Percentiles rank a stretch among this genome's conserved stretches.
These are phyloP conservation scores for Leptodontidium sp. DNA, from an alignment of 2,329 filamentous ascomycete genomes.

Conservation along the genomic window DNA sequence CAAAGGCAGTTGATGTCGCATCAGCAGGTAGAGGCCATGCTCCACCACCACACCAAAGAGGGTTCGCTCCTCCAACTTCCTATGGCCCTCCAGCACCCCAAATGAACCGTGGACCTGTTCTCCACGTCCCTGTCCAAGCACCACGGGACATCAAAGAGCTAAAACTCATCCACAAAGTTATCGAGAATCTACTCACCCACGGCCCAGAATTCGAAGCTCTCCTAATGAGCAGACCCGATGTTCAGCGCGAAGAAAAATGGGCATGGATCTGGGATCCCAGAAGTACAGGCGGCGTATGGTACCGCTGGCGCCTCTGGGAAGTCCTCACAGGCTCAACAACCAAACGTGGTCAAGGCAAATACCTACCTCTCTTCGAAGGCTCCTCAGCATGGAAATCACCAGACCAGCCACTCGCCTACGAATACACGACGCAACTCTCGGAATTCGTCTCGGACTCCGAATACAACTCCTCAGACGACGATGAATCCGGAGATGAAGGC, in stretches of 20 bases:
- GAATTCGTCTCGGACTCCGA: constrained; percentile 86
- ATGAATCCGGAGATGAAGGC: constrained; percentile 66
- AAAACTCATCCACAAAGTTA: constrained; percentile 85
- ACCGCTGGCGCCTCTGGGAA: constrained; percentile 91
- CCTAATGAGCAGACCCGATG: constrained; percentile 84
- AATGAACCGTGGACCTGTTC: constrained; percentile 53
- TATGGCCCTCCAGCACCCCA: constrained; percentile 58
- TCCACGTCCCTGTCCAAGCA: constrained; percentile 76
- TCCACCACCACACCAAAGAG: constrained; percentile 60
- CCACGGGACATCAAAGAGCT: constrained; percentile 82
- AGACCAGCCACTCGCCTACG: constrained; percentile 76
- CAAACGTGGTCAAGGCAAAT: constrained; percentile 57
- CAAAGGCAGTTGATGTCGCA: constrained; percentile 63
- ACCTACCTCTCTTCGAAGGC: constrained; percentile 76
- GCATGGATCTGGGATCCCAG: constrained; percentile 92
- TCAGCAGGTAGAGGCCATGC: constrained; percentile 57
- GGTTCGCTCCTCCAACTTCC: constrained; percentile 80
- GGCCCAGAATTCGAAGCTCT: constrained; percentile 91
- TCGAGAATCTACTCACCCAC: constrained; percentile 80
- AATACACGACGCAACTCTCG: constrained; percentile 78
- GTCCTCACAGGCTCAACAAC: constrained; percentile 72
- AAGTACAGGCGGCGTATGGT: constrained; percentile 84
- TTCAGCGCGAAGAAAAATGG: constrained; percentile 89
- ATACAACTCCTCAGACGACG: constrained; percentile 87
- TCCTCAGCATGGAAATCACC: constrained; percentile 81